Conservation (phyloP, 192 early-diverging fungal genomes). For the Chytriomyces sp. region DNA sequence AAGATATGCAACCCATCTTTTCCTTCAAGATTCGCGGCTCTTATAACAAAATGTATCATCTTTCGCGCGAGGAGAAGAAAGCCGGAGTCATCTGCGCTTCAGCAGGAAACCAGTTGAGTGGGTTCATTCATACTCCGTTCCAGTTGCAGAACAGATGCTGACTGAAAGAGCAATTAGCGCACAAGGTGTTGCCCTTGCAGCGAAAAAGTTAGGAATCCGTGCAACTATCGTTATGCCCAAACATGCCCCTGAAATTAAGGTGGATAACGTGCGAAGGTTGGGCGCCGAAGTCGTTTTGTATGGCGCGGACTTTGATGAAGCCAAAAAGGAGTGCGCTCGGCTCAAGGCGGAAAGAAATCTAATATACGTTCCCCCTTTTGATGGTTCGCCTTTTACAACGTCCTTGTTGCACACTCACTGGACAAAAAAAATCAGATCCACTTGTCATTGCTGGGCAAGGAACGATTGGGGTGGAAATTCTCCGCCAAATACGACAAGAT, state of each 20-base stretch:
- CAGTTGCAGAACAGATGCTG: slow-evolving; percentile 6
- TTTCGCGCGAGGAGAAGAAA: slow-evolving; percentile 40
- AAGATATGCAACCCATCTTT: slow-evolving; percentile 58
- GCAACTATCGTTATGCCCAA: slow-evolving; percentile 57
- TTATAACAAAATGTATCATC: slow-evolving; percentile 52
- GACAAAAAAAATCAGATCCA: slow-evolving; percentile 32
- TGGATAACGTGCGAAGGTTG: slow-evolving; percentile 48
- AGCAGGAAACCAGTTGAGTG: slow-evolving; percentile 40
- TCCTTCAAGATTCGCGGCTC: slow-evolving; percentile 58
- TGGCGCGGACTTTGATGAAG: slow-evolving; percentile 56
- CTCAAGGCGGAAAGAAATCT: slow-evolving; percentile 37
- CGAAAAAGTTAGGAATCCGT: slow-evolving; percentile 49
- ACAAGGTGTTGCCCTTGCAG: slow-evolving; percentile 57
- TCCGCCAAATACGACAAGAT: slow-evolving; percentile 46
- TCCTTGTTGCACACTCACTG: neutral
- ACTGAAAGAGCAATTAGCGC: slow-evolving; percentile 35
- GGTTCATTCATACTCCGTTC: neutral
- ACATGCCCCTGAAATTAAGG: slow-evolving; percentile 57
- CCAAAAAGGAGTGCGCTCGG: slow-evolving; percentile 49
- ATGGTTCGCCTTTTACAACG: slow-evolving; percentile 34
- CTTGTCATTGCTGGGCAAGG: slow-evolving; percentile 59
- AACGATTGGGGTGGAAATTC: slow-evolving; percentile 55
- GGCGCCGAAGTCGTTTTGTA: slow-evolving; percentile 49
- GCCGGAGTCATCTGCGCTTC: slow-evolving; percentile 44
- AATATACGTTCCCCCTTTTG: slow-evolving; percentile 51